Evolutionary conservation across 176 grass and related monocot genomes (phyloP), one percentile per base, ranked within the genome.

Genomic region (Ensete ventricosum): DNA sequence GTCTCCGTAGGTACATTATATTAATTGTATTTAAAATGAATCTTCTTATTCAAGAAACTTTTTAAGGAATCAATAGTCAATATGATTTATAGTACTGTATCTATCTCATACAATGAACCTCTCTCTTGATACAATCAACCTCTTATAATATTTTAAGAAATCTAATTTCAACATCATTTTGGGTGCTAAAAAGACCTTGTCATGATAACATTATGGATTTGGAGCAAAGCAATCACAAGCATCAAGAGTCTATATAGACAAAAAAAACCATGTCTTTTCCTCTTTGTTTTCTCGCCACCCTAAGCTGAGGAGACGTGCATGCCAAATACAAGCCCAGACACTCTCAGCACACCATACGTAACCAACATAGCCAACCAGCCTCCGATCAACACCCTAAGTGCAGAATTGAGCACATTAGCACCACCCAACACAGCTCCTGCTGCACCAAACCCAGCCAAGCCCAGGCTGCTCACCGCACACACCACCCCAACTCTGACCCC

Each of bases 281-380:
- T 76, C 69, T 19, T 11, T 55, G 43, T 71, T 20, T 23, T 52
- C 76, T 52, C 24, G 25, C 50, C 4, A 19, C 43, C 24, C 54
- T 81, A 77, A 50, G 72, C 58, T 51, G 90, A 78, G 48, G 87
- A 80, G 58, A 87, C 52, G 0, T 88, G 17, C 13, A 90, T 77
- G 78, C 88, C 82, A 43, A 92, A 93, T 48, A 78, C 5, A 67
- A 78, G 43, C 11, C 72, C 82, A 68, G 87, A 87, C 1, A 87
- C 25, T 71, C 91, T 86, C 77, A 98, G 86, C 53, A 93, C 86
- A 10, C 79, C 90, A 72, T 85, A 98, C 3, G 88, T 91, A 78
- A 91, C 76, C 13, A 85, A 26, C 94, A 98, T 93, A 69, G 90
- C 94, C 77, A 93, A 50, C 90, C 94, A 98, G 0, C 94, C 94